Evolutionary conservation across 2,329 filamentous ascomycete genomes (phyloP), one percentile per base, ranked within the genome.

Genomic region (Tolypocladium endophyticum): DNA sequence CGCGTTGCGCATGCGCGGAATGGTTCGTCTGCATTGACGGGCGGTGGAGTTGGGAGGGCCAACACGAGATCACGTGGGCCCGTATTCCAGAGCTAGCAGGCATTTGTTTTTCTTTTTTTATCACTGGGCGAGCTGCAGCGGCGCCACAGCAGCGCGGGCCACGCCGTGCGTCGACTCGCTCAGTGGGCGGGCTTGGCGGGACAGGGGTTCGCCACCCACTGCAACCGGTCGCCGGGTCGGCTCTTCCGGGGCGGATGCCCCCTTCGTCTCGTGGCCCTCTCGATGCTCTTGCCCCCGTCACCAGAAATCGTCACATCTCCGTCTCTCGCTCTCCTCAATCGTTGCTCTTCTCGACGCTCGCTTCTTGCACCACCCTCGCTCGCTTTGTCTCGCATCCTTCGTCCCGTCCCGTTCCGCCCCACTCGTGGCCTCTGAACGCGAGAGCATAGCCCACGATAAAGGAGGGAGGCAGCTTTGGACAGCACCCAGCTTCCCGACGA

Each of bases 1-100:
- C n/a, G n/a, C n/a, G n/a, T n/a, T n/a, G n/a, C n/a, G n/a, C n/a
- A 41, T 7, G 16, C 18, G 4, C 39, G 18, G 39, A 20, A 43
- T 6, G 38, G 39, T 43, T 43, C 1, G 16, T 14, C 16, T 23
- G 41, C 41, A 47, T 47, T 25, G 43, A 18, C 20, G 11, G 30
- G 30, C 14, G 50, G 25, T 28, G 47, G 50, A 53, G 30, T 11
- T 4, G 43, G 54, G 20, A 30, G 52, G 5, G n/a, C 53, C 61
- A 66, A 70, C 68, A 70, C 68, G 68, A 70, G 68, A 64, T 69
- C 68, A 70, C 62, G 68, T 70, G 68, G 64, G 2, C 28, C 54
- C 60, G 60, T 61, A 61, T 58, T 56, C 43, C 39, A 38, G 23
- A 25, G 30, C n/a, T 47, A 25, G 53, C 23, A 52, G 12, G 28